Percentiles rank a stretch among this genome's conserved stretches.
These are phyloP conservation scores for Sphaceloma murrayae DNA, from an alignment of 2,329 filamentous ascomycete species.

Conservation along the genomic window DNA sequence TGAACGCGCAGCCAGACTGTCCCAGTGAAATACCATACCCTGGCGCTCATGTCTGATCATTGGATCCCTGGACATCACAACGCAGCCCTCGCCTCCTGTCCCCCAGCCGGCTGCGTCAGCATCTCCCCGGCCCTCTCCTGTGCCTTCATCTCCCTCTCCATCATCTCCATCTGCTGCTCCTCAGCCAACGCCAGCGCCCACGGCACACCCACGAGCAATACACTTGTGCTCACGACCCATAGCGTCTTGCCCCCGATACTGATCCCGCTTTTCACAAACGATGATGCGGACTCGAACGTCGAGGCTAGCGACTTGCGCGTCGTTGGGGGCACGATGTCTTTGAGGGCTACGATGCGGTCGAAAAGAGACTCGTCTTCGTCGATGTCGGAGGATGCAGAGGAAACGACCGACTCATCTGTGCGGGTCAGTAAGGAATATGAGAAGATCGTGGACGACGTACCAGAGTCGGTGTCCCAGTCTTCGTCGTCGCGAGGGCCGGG, in stretches of 20 bases:
- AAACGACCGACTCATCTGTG: no score
- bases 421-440: slow-evolving; percentile 51
- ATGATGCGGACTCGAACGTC: slow-evolving; percentile 42
- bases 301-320: slow-evolving; percentile 35
- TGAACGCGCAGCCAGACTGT: no score
- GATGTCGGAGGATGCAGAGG: slow-evolving; percentile 50
- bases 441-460: slow-evolving; percentile 43
- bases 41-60: not conserved
- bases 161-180: slow-evolving; percentile 92
- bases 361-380: slow-evolving; percentile 42
- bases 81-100: slow-evolving; percentile 8
- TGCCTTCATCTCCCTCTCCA: slow-evolving; percentile 97
- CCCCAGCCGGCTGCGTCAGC: slow-evolving; percentile 13
- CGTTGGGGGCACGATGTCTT: slow-evolving; percentile 37
- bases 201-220: slow-evolving; percentile 81
- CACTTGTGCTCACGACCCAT: slow-evolving; percentile 85
- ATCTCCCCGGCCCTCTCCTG: slow-evolving; percentile 59
- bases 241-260: slow-evolving; percentile 73
- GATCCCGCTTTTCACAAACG: slow-evolving; percentile 51
- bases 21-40: not conserved
- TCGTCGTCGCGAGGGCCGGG: slow-evolving; percentile 58
- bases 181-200: slow-evolving; percentile 89
- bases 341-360: slow-evolving; percentile 36
- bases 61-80: no score
- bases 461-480: slow-evolving; percentile 85